phyloP scores from a whole-genome alignment of 2,329 filamentous ascomycete genomes.

The Aspergillus brunneoviolaceus region DNA sequence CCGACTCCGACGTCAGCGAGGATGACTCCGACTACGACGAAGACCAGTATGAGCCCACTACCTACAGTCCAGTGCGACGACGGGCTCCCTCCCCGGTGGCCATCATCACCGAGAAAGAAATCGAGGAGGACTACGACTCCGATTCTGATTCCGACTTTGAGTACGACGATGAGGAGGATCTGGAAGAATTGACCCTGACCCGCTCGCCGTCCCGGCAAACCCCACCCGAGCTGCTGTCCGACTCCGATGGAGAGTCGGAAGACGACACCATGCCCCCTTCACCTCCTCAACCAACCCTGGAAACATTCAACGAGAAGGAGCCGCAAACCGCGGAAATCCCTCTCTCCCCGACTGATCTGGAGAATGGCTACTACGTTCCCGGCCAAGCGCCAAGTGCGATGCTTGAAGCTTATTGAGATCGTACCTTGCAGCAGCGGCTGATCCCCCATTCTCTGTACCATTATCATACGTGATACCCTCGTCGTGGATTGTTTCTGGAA shows the following conservation, averaged over 20 bases:
- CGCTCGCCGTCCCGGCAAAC: conserved; percentile 67
- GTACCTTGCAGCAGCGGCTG: conserved; percentile 10
- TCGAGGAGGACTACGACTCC: conserved; percentile 33
- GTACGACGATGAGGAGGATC: conserved; percentile 61
- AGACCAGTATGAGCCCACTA: conserved; percentile 43
- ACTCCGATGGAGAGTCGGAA: conserved; percentile 65
- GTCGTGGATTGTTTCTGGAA: conserved; percentile 2
- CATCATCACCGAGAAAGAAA: conserved; percentile 30
- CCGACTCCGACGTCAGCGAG: conserved; percentile 53
- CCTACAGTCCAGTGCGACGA: conserved; percentile 25
- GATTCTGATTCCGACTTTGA: conserved; percentile 58
- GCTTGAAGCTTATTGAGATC: conserved; percentile 51
- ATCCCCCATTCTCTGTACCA: conserved; percentile 7
- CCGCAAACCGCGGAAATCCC: conserved; percentile 43
- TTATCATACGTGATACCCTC: conserved; percentile 21
- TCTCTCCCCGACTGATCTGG: conserved; percentile 41
- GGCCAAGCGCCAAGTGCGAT: conserved; percentile 44
- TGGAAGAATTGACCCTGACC: conserved; percentile 62
- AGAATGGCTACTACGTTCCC: conserved; percentile 51
- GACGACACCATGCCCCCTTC: conserved; percentile 73
- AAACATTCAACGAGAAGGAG: conserved; percentile 62
- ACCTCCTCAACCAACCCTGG: conserved; percentile 57
- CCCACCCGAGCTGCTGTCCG: conserved; percentile 68
- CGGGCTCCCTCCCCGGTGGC: conserved; percentile 34
- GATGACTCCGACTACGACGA: conserved; percentile 52